Evolutionary conservation across 768 basidiomycete species (phyloP).

Genomic region (Coprinopsis marcescibilis): DNA sequence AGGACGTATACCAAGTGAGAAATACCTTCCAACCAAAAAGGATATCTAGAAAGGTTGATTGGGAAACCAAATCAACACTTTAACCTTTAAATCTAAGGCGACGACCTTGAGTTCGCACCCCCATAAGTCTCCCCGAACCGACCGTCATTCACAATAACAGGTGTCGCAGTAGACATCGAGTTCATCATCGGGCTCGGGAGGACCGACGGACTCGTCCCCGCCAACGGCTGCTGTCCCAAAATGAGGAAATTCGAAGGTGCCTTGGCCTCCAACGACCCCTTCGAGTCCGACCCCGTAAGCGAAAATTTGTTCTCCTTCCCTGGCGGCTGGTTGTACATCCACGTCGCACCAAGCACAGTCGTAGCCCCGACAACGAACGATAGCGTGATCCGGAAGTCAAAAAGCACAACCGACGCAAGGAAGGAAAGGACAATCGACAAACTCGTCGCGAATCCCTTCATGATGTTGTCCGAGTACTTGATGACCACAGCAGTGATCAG

Average conservation of each 20-base stretch:
- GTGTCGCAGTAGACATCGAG: background rate
- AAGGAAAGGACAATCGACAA: constrained; percentile 93
- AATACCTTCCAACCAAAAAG: no score
- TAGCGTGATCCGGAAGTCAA: constrained; percentile 83
- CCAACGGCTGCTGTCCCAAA: background rate
- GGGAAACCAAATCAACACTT: no score
- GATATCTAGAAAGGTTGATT: no score
- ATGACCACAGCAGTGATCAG: constrained; percentile 93
- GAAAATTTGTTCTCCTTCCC: constrained; percentile 13
- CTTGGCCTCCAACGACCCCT: constrained; percentile 11
- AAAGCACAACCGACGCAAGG: constrained; percentile 86
- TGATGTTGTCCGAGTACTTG: constrained; percentile 92
- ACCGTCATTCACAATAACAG: no score
- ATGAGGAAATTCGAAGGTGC: constrained; percentile 12
- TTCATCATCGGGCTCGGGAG: background rate
- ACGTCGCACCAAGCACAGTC: constrained; percentile 84
- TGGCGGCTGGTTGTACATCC: constrained; percentile 85
- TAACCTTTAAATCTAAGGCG: no score
- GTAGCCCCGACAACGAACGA: constrained; percentile 82
- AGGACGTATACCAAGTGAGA: no score
- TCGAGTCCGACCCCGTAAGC: constrained; percentile 19
- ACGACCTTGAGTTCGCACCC: no score
- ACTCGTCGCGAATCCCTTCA: constrained; percentile 96
- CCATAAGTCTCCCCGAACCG: no score
- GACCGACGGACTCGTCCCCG: background rate